Base-by-base conservation (phyloP, 192 early-diverging fungal genomes). In the Coemansia sp. region DNA sequence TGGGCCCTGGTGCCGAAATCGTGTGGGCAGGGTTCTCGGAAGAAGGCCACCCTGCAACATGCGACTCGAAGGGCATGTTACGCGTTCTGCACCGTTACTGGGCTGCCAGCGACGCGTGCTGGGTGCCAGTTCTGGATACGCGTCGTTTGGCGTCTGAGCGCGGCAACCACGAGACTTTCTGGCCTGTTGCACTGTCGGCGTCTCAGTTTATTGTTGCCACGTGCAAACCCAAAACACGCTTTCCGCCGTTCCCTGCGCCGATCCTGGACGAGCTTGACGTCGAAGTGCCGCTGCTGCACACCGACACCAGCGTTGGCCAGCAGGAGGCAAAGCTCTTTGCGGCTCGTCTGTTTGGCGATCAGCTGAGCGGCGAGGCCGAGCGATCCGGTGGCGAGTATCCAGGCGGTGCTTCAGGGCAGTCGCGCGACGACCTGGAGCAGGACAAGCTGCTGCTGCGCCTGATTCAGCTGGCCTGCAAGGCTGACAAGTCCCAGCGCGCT, bases 11-110 rank as follows among this genome's bases (percentile, higher is more conserved):
- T 3, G 72, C 84, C 31, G 81, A 82, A 38, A 61, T 97, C 15
- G 71, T 68, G 14, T 98, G 96, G 96, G 66, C 85, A 5, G 94
- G 93, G 4, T 95, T 97, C 66, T 91, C 92, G 17, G 90, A 93
- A 51, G 78, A 83, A 14, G 87, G 86, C 23, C 78, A 91, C 23
- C 91, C 93, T 1, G 85, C 85, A 0, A 77, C 85, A 0, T 96
- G 87, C 71, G 94, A 97, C 72, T 92, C 93, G 14, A 74, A 71
- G 22, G 93, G 93, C 44, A 82, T 93, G 19, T 49, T 96, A 31
- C 82, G 87, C 26, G 73, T 90, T 14, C 82, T 95, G 31, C 84
- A 91, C 52, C 80, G 82, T 36, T 87, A 91, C 67, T 82, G 87
- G 49, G 48, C 52, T 14, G 7, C 40, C 9, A 17, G 21, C 34